A percentile compares a stretch with the other conserved stretches of the same genome.
phyloP scores from a whole-genome alignment of 805 yeast species.

The Kregervanrija pseudodelftensis region DNA sequence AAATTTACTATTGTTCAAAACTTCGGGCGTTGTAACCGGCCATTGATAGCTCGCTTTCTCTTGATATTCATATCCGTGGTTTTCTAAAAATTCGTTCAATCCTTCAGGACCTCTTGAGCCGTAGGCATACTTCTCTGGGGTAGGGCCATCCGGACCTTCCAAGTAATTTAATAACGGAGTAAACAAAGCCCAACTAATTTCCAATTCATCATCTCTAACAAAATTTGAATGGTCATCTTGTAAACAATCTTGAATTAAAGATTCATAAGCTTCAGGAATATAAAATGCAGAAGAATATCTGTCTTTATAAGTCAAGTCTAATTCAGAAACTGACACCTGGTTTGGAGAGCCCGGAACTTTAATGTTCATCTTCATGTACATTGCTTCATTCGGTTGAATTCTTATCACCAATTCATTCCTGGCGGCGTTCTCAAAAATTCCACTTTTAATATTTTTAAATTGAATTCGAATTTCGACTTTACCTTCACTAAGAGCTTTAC shows the following conservation, averaged over 20 bases:
- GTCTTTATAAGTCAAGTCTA: conserved; percentile 77
- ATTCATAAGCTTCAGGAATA: conserved; percentile 98
- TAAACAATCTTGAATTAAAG: conserved; percentile 83
- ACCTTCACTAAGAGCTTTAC: conserved; percentile 92
- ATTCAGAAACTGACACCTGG: conserved; percentile 76
- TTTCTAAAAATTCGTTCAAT: conserved; percentile 51
- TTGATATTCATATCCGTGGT: conserved; percentile 68
- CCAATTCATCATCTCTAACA: conserved; percentile 96
- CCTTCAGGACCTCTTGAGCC: conserved; percentile 85
- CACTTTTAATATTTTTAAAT: conserved; percentile 78
- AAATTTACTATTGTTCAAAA: conserved; percentile 22
- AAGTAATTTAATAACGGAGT: conserved; percentile 82
- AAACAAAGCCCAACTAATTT: conserved; percentile 85
- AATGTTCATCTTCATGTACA: conserved; percentile 86
- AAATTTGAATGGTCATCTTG: conserved; percentile 94
- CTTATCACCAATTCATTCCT: conserved; percentile 92
- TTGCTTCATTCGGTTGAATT: conserved; percentile 91
- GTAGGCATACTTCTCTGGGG: conserved; percentile 68
- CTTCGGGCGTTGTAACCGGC: conserved; percentile 69
- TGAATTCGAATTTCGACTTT: conserved; percentile 94
- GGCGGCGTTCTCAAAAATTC: conserved; percentile 73
- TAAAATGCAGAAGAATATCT: conserved; percentile 75
- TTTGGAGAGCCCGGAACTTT: conserved; percentile 90
- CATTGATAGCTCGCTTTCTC: conserved; percentile 70
- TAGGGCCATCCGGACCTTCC: conserved; percentile 64